These are phyloP conservation scores for Dryas integrifolia DNA, from an alignment of 331 rosid species.

Conservation along the genomic window DNA sequence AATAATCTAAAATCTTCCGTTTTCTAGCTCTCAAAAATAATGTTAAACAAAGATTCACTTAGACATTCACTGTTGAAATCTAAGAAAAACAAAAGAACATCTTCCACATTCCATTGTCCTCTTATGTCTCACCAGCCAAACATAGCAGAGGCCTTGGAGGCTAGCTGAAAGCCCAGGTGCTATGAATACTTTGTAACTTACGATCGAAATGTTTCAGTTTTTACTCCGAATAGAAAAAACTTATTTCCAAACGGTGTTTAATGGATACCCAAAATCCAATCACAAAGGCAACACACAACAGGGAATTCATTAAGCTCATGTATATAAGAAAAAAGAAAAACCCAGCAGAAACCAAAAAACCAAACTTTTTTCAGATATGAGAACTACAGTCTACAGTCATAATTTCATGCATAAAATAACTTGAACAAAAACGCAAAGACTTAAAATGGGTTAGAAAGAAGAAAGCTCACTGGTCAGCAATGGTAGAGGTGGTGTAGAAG, in stretches of 20 bases:
- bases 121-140: constrained; percentile 16
- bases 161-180: not conserved
- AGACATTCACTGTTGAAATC: not conserved
- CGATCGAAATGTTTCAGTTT: constrained; percentile 3
- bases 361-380: constrained; percentile 9
- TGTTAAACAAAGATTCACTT: not conserved
- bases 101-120: constrained; percentile 4
- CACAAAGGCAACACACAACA: constrained; percentile 19
- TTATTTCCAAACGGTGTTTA: not conserved
- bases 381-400: not conserved
- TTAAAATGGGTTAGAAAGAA: not conserved
- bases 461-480: constrained; percentile 34
- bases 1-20: constrained; percentile 14
- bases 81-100: not conserved
- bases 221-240: not conserved
- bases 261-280: constrained; percentile 15
- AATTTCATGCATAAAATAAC: not conserved
- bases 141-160: not conserved
- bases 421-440: not conserved
- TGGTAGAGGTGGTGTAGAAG: not conserved
- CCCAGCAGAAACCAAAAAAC: constrained; percentile 24
- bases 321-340: constrained; percentile 11
- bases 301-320: constrained; percentile 24
- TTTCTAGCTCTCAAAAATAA: not conserved
- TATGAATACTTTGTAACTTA: not conserved